These are phyloP conservation scores for Citrus hindsii DNA, from an alignment of 345 rosid genomes.

Conservation along the genomic window DNA sequence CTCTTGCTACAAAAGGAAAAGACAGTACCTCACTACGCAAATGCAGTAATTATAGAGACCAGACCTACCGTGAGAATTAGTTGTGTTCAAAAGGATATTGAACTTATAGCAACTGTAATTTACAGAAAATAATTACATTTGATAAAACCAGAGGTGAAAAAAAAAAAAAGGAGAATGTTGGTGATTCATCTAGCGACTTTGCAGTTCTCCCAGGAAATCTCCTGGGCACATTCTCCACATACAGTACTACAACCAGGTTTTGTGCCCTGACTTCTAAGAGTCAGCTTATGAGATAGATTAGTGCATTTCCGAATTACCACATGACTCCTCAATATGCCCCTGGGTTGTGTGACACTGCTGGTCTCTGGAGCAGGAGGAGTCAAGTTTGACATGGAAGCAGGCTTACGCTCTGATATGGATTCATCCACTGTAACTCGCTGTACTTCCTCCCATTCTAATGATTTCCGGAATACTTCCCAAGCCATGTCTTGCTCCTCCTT, in stretches of 20 bases:
- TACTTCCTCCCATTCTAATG: slow-evolving; percentile 92
- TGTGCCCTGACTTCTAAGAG: slow-evolving; percentile 88
- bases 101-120: slow-evolving; percentile 12
- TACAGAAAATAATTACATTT: slow-evolving; percentile 14
- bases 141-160: background rate
- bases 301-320: slow-evolving; percentile 68
- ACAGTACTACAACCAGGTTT: slow-evolving; percentile 72
- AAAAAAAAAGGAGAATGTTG: slow-evolving; percentile 2
- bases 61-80: slow-evolving; percentile 13
- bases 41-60: background rate
- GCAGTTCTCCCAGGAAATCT: slow-evolving; percentile 72
- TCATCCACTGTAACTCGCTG: slow-evolving; percentile 65
- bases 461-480: slow-evolving; percentile 83
- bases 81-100: slow-evolving; percentile 6
- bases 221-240: slow-evolving; percentile 93
- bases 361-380: slow-evolving; percentile 31
- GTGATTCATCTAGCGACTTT: slow-evolving; percentile 24
- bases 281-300: slow-evolving; percentile 71
- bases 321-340: slow-evolving; percentile 49
- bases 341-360: slow-evolving; percentile 21
- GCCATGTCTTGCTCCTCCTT: slow-evolving; percentile 99
- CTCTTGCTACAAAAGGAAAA: background rate
- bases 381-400: slow-evolving; percentile 21
- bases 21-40: background rate
- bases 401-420: slow-evolving; percentile 40